Evolutionary conservation across 2,329 filamentous ascomycete species (phyloP).

Genomic region (Fonsecaea erecta): DNA sequence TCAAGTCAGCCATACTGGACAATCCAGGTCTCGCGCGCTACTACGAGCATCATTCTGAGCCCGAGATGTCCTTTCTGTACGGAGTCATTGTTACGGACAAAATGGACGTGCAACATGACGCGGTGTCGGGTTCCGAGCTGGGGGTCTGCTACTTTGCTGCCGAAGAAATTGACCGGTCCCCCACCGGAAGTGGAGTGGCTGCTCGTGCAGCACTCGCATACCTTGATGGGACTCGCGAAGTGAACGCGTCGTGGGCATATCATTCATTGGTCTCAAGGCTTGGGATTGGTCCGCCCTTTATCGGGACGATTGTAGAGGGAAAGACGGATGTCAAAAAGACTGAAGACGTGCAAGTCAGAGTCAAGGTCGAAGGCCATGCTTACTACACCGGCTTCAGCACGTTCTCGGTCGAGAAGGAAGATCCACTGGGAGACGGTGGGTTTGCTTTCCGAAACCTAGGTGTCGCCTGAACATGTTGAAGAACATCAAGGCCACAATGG

Average conservation of each 20-base stretch:
- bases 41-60: conserved; percentile 42
- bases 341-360: conserved; percentile 32
- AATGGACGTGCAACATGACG: background rate
- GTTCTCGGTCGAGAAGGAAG: conserved; percentile 42
- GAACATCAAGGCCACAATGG: background rate
- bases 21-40: conserved; percentile 34
- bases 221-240: conserved; percentile 38
- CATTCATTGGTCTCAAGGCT: conserved; percentile 45
- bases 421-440: conserved; percentile 35
- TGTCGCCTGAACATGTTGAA: background rate
- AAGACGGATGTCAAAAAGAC: background rate
- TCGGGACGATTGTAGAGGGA: conserved; percentile 25
- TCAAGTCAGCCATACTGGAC: conserved; percentile 42
- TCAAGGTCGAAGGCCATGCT: conserved; percentile 42
- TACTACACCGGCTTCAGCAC: conserved; percentile 42
- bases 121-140: conserved; percentile 44
- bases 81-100: conserved; percentile 48
- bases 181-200: conserved; percentile 46
- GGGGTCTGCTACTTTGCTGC: conserved; percentile 54
- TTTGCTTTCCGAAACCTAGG: conserved; percentile 27
- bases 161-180: conserved; percentile 54
- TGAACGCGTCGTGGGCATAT: conserved; percentile 42
- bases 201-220: conserved; percentile 46
- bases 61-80: conserved; percentile 47
- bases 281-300: conserved; percentile 38